A percentile compares a stretch with the other conserved stretches of the same genome.
These are phyloP conservation scores for Suillus discolor DNA, from an alignment of 768 basidiomycete genomes.

Conservation along the genomic window DNA sequence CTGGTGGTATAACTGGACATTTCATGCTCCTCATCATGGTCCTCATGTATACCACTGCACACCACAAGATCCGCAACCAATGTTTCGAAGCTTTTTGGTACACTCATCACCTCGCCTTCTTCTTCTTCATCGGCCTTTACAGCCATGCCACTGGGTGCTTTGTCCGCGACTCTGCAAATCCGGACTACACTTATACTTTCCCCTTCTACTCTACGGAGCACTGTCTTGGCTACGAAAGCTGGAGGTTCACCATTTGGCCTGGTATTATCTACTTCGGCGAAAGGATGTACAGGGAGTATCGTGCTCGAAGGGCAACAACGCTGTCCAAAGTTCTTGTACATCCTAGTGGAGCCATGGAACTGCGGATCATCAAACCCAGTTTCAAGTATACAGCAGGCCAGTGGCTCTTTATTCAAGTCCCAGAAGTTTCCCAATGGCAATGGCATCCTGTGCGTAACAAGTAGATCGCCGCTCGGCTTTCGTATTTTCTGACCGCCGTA, in stretches of 20 bases:
- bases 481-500: not conserved
- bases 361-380: constrained; percentile 88
- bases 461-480: not conserved
- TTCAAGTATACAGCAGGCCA: constrained; percentile 92
- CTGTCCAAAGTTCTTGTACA: constrained; percentile 88
- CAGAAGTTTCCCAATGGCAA: constrained; percentile 80
- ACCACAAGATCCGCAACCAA: constrained; percentile 83
- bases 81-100: constrained; percentile 98
- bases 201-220: constrained; percentile 88
- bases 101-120: constrained; percentile 92
- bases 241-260: constrained; percentile 92
- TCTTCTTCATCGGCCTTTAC: constrained; percentile 91
- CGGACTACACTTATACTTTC: constrained; percentile 70
- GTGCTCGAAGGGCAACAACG: constrained; percentile 75
- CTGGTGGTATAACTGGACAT: constrained; percentile 93
- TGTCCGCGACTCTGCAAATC: constrained; percentile 80
- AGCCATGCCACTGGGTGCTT: constrained; percentile 94
- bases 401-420: constrained; percentile 90
- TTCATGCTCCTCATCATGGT: constrained; percentile 96
- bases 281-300: constrained; percentile 80
- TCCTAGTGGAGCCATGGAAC: constrained; percentile 91
- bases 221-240: constrained; percentile 90
- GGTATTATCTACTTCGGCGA: constrained; percentile 90
- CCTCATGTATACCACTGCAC: constrained; percentile 90
- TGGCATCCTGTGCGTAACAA: constrained; percentile 89